phyloP scores from a whole-genome alignment of 139 green algal species.

The Asterochloris sp. region DNA sequence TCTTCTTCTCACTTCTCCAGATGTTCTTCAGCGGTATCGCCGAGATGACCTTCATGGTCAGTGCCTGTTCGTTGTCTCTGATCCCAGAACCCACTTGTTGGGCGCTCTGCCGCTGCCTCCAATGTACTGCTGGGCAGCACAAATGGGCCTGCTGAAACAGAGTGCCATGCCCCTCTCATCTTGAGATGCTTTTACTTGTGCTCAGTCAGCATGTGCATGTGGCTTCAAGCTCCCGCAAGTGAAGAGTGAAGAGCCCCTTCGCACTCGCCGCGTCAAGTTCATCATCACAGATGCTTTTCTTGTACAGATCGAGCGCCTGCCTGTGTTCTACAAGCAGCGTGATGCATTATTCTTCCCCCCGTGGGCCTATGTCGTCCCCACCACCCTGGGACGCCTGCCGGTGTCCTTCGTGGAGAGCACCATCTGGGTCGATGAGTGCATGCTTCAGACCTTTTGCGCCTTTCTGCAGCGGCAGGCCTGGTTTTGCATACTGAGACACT shows the following conservation, averaged over 20 bases:
- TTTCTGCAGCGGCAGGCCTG: too few species aligned
- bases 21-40: constrained; percentile 42
- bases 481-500: too few species aligned
- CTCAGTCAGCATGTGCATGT: background rate
- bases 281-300: background rate
- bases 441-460: too few species aligned
- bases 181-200: too few species aligned
- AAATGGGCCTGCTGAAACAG: background rate
- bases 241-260: background rate
- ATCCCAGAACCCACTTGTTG: background rate
- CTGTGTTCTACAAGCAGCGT: constrained; percentile 57
- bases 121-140: background rate
- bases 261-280: background rate
- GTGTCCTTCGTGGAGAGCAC: constrained; percentile 27
- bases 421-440: constrained; percentile 9
- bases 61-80: background rate
- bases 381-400: constrained; percentile 32
- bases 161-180: too few species aligned
- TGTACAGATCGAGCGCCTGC: constrained; percentile 17
- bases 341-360: constrained; percentile 38
- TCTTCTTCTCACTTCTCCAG: constrained; percentile 45
- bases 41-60: constrained; percentile 26
- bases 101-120: background rate
- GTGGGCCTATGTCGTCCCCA: constrained; percentile 39
- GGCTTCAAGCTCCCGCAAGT: background rate